Percentiles rank a stretch among this genome's conserved stretches.
These are phyloP conservation scores for Choanephora cucurbitarum DNA, from an alignment of 371 early-diverging fungal genomes.

Conservation along the genomic window DNA sequence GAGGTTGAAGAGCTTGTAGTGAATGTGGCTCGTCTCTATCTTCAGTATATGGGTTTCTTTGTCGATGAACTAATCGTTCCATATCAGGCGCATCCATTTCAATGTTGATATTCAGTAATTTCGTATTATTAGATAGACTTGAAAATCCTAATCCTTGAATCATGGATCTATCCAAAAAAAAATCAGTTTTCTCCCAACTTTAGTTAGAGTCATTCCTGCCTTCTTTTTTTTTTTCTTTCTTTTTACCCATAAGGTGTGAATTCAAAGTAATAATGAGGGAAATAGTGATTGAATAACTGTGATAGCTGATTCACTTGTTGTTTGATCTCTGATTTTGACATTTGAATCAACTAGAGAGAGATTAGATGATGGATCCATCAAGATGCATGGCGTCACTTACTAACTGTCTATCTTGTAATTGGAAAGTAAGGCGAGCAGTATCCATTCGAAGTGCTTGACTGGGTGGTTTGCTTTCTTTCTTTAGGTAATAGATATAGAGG, in stretches of 20 bases:
- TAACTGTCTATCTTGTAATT: too few species aligned
- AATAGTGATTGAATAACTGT: not conserved
- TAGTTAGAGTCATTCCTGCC: too few species aligned
- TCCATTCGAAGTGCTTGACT: too few species aligned
- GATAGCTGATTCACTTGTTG: too few species aligned
- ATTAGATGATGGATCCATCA: too few species aligned
- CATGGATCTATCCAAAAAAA: not conserved
- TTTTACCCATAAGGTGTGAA: conserved; percentile 17
- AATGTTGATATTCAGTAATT: conserved; percentile 5
- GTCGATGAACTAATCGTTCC: not conserved
- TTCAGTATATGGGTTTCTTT: not conserved
- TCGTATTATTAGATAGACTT: not conserved
- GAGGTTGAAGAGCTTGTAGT: not conserved
- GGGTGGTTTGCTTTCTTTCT: too few species aligned
- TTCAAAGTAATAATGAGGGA: conserved; percentile 14
- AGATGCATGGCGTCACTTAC: too few species aligned
- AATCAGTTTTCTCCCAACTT: too few species aligned
- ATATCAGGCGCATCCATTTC: conserved; percentile 14
- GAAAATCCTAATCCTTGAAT: not conserved
- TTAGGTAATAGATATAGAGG: not conserved
- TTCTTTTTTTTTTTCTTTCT: too few species aligned
- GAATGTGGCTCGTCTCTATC: not conserved
- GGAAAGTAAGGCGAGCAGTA: too few species aligned
- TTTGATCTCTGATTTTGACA: too few species aligned
- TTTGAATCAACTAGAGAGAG: too few species aligned